A percentile compares a stretch with the other conserved stretches of the same genome.
Conservation (phyloP, 2,329 filamentous ascomycete species). For the Exophiala viscosa region DNA sequence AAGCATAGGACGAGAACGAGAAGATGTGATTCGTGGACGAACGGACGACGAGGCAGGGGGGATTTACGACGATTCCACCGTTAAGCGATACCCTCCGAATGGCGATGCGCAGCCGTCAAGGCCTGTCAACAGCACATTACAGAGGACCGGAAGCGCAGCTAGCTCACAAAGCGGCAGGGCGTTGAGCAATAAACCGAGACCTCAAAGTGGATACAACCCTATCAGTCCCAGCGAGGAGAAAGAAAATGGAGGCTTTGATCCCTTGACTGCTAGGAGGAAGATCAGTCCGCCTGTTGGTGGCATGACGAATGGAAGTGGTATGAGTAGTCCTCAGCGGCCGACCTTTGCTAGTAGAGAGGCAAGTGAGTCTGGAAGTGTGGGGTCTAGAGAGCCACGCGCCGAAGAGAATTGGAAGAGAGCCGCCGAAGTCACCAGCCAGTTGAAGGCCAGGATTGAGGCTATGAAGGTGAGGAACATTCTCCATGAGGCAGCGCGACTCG, state of each 20-base stretch:
- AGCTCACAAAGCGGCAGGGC: constrained; percentile 20
- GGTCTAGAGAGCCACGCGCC: constrained; percentile 47
- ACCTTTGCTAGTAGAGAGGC: constrained; percentile 30
- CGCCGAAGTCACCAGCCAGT: constrained; percentile 92
- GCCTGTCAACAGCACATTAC: constrained; percentile 23
- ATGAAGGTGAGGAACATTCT: constrained; percentile 68
- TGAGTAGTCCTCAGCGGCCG: constrained; percentile 31
- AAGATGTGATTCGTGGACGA: constrained; percentile 24
- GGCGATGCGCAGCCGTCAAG: constrained; percentile 12
- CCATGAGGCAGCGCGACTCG: not conserved
- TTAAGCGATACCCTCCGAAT: constrained; percentile 28
- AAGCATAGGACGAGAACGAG: constrained; percentile 30
- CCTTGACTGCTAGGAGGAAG: constrained; percentile 40
- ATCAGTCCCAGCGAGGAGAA: constrained; percentile 68
- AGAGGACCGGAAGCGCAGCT: constrained; percentile 25
- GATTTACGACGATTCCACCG: constrained; percentile 37
- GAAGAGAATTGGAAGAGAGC: constrained; percentile 95
- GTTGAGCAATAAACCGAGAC: constrained; percentile 29
- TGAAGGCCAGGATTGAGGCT: constrained; percentile 96
- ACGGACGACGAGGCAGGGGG: constrained; percentile 49
- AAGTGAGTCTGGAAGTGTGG: constrained; percentile 29
- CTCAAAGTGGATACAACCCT: constrained; percentile 33
- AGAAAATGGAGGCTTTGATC: constrained; percentile 56
- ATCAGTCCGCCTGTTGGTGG: constrained; percentile 40
- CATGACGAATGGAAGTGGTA: constrained; percentile 35